Evolutionary conservation across 2,329 filamentous ascomycete species (phyloP), one percentile per base, ranked within the genome.

Genomic region (Onygenales sp.): DNA sequence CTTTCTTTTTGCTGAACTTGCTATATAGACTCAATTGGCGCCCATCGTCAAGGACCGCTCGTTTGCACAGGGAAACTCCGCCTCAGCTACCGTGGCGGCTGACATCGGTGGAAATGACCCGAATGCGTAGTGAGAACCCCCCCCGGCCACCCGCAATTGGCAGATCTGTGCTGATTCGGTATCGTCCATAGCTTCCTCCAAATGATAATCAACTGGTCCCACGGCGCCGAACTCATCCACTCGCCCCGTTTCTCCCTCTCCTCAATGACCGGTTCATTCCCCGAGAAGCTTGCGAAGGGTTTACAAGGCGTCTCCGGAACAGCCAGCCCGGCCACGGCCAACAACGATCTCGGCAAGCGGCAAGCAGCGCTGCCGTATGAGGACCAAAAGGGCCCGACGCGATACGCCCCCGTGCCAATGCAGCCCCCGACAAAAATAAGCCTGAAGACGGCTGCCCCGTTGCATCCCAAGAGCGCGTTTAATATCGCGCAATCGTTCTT

Each of bases 161-260:
- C 17, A 17, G 17, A 17, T 17, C 2, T 17, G 17, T 43, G 5
- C 43, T n/a, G n/a, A n/a, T n/a, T n/a, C n/a, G n/a, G n/a, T n/a
- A n/a, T n/a, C n/a, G n/a, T n/a, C n/a, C n/a, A 45, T 59, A 82
- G 79, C 66, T 84, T 82, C 65, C 65, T 83, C 13, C 78, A 78
- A 58, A 82, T 86, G 66, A 69, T 79, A 54, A 78, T 81, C 13
- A 73, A 74, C 6, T 76, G 75, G 5, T 72, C 74, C 14, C 73
- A 75, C n/a, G 78, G 80, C 39, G 78, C 78, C 35, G 77, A 75
- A 3, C 71, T 82, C 17, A 78, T 75, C 53, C 86, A 77, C 64
- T 85, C 83, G 9, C 61, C 72, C 49, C 82, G 83, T 57, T 88
- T 88, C 68, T 77, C 79, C n/a, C 70, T 86, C 51, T 73, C 73